Conservation (phyloP, 345 rosid species). For the Stellera chamaejasme region DNA sequence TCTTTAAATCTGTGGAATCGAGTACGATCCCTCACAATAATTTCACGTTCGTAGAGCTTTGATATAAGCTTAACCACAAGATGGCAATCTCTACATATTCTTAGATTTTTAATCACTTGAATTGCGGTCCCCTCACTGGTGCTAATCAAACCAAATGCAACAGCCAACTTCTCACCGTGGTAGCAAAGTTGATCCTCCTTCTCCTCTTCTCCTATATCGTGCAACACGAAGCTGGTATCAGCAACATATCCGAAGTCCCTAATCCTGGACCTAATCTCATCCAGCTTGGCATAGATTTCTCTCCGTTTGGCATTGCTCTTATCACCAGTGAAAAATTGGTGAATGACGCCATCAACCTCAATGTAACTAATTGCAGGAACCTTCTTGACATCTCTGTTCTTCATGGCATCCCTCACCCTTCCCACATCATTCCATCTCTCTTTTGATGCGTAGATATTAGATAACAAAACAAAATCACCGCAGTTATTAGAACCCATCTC, state of each 20-base stretch:
- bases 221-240: slow-evolving; percentile 63
- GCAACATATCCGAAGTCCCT: slow-evolving; percentile 68
- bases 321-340: slow-evolving; percentile 69
- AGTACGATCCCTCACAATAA: slow-evolving; percentile 73
- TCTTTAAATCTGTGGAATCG: slow-evolving; percentile 69
- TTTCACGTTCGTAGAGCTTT: slow-evolving; percentile 55
- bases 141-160: slow-evolving; percentile 67
- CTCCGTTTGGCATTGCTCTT: slow-evolving; percentile 46
- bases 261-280: slow-evolving; percentile 66
- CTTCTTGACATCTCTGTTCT: slow-evolving; percentile 63
- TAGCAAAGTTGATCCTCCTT: slow-evolving; percentile 67
- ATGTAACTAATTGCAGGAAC: slow-evolving; percentile 80
- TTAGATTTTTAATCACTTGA: slow-evolving; percentile 76
- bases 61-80: slow-evolving; percentile 63
- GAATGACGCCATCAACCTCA: slow-evolving; percentile 49
- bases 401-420: slow-evolving; percentile 69
- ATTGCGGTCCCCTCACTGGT: slow-evolving; percentile 37
- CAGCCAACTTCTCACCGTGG: slow-evolving; percentile 90
- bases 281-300: slow-evolving; percentile 55
- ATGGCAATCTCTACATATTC: slow-evolving; percentile 90
- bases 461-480: slow-evolving; percentile 73
- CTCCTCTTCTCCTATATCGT: slow-evolving; percentile 89
- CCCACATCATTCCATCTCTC: slow-evolving; percentile 81
- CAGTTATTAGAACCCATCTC: slow-evolving; percentile 69
- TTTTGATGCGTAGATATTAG: slow-evolving; percentile 69